Evolutionary conservation across 1,139 yeast genomes (phyloP).

Genomic region (Yamadazyma sp.): DNA sequence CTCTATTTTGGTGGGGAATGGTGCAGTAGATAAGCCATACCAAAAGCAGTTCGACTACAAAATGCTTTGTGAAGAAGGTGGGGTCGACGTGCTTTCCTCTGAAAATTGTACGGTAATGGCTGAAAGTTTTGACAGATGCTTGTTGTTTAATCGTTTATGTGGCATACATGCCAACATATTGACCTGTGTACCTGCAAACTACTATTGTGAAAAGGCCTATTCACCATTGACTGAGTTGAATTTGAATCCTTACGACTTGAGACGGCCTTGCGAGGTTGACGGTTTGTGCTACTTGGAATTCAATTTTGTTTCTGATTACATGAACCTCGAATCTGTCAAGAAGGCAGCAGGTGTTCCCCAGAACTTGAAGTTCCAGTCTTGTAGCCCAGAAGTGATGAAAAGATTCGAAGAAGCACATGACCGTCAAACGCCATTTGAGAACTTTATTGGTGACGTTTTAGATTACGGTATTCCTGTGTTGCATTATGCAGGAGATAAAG

Average conservation of each 20-base stretch:
- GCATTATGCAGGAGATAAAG: constrained; percentile 42
- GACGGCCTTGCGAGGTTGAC: constrained; percentile 53
- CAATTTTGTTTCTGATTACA: constrained; percentile 54
- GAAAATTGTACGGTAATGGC: constrained; percentile 58
- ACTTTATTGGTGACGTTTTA: constrained; percentile 55
- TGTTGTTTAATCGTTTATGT: constrained; percentile 52
- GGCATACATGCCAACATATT: constrained; percentile 45
- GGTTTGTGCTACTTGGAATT: constrained; percentile 62
- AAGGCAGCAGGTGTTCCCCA: constrained; percentile 59
- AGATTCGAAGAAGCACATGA: constrained; percentile 63
- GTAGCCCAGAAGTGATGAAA: constrained; percentile 56
- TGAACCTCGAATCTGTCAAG: constrained; percentile 61
- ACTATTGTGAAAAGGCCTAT: constrained; percentile 43
- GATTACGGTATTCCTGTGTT: constrained; percentile 47
- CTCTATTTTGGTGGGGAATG: constrained; percentile 75
- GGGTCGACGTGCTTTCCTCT: constrained; percentile 58
- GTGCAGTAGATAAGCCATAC: constrained; percentile 67
- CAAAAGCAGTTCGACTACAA: constrained; percentile 68
- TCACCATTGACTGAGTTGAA: constrained; percentile 60
- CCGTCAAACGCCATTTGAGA: constrained; percentile 64
- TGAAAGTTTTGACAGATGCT: constrained; percentile 56
- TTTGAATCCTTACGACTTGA: constrained; percentile 67
- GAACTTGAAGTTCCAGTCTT: constrained; percentile 53
- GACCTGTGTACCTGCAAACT: constrained; percentile 55
- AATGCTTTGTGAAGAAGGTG: constrained; percentile 79